Evolutionary conservation across 768 basidiomycete genomes (phyloP), one percentile per base, ranked within the genome.

Genomic region (Hericium coralloides): DNA sequence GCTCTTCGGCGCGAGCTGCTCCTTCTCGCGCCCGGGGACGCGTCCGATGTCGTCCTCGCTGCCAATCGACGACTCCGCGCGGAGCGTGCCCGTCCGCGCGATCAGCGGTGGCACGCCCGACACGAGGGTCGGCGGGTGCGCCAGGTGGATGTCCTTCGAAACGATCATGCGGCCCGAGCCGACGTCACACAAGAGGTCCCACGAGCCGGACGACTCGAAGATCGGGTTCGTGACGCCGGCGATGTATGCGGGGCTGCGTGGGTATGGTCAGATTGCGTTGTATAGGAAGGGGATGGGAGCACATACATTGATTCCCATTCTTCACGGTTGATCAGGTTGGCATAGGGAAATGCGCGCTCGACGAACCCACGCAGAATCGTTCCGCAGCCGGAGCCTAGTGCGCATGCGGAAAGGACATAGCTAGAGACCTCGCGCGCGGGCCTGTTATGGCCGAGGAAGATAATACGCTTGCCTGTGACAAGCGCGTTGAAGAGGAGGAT

Each of bases 201-300:
- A 99, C 12, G 82, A 79, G 0, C 85, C 83, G 0, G 87, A 81
- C 1, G 87, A 76, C 65, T 95, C 92, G 70, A 98, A 98, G 49
- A 98, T 93, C 2, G 95, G 97, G 65, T 99, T 99, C 1, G 92
- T 95, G 2, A 98, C 95, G 1, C 97, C 97, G 10, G 95, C 97
- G 53, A 99, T 94, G 67, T 87, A 99, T 12, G 92, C 95, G 4
- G 89, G 85, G 39, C 92, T 93, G 61, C 39, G 17, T 18, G 45
- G 23, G 64, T 54, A 22, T 38, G 51, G 17, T 14, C 18, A 49
- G 25, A 8, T 22, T 14, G 23, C 18, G 4, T 59, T 37, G 31
- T 50, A 39, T 48, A 15, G 56, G 48, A 50, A 51, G n/a, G 36
- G 51, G 58, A 47, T 22, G 17, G 15, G 25, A 47, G 12, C 26